A percentile compares a stretch with the other conserved stretches of the same genome.
Evolutionary conservation across 2,329 filamentous ascomycete genomes (phyloP).

Genomic region (Alternaria hordeiaustralica): DNA sequence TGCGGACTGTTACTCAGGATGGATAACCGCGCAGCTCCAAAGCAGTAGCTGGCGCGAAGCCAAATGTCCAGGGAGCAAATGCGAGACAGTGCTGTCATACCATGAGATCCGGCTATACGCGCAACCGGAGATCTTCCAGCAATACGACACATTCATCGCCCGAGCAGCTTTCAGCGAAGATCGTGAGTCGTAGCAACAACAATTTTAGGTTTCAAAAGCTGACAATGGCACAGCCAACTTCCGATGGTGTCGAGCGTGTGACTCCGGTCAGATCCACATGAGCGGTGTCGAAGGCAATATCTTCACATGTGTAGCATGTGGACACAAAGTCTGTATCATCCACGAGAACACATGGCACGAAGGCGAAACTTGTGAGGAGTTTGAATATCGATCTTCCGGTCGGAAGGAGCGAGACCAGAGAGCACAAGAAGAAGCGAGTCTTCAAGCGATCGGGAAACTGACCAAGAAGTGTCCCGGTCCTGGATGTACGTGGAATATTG

Average conservation of each 20-base stretch:
- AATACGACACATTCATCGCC: constrained; percentile 53
- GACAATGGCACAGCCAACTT: constrained; percentile 50
- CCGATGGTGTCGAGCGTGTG: constrained; percentile 62
- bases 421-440: constrained; percentile 36
- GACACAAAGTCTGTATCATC: constrained; percentile 45
- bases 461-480: constrained; percentile 50
- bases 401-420: constrained; percentile 28
- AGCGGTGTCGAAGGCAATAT: constrained; percentile 54
- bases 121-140: constrained; percentile 19
- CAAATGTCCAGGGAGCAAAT: constrained; percentile 58
- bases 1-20: constrained; percentile 44
- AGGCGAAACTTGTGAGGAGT: constrained; percentile 52
- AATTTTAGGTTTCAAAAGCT: neutral
- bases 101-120: constrained; percentile 51
- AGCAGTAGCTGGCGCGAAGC: constrained; percentile 55
- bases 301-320: constrained; percentile 49
- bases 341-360: constrained; percentile 48
- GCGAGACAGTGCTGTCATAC: constrained; percentile 54
- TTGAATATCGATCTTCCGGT: constrained; percentile 42
- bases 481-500: constrained; percentile 47
- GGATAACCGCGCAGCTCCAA: constrained; percentile 49
- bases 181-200: constrained; percentile 11
- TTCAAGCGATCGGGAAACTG: constrained; percentile 36
- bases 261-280: constrained; percentile 62
- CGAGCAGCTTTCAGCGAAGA: constrained; percentile 53